Evolutionary conservation across 768 basidiomycete species (phyloP).

Genomic region (Leccinum uliginosum): DNA sequence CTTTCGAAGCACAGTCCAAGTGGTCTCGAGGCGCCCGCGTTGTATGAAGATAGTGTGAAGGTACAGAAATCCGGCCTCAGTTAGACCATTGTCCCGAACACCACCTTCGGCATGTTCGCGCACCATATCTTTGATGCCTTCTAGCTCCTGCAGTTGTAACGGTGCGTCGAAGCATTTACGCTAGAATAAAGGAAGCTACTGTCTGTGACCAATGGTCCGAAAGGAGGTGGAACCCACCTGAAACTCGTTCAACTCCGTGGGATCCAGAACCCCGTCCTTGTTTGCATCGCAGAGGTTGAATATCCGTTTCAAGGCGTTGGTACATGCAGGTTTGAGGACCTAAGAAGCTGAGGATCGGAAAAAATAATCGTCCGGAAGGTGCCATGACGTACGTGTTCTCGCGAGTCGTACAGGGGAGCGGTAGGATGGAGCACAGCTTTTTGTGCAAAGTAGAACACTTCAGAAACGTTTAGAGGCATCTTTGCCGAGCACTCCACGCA

Average conservation of each 20-base stretch:
- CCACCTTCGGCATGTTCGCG: conserved; percentile 71
- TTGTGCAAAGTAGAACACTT: conserved; percentile 98
- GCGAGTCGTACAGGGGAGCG: conserved; percentile 92
- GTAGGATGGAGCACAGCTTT: conserved; percentile 97
- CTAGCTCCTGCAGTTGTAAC: conserved; percentile 86
- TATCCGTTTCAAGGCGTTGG: conserved; percentile 84
- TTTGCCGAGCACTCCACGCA: conserved; percentile 97
- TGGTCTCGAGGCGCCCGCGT: conserved; percentile 91
- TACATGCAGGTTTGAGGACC: conserved; percentile 91
- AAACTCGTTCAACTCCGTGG: conserved; percentile 92
- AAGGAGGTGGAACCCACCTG: conserved; percentile 51
- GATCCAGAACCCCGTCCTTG: conserved; percentile 90
- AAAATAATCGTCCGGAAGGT: not conserved
- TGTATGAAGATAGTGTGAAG: conserved; percentile 97
- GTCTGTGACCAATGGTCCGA: not conserved
- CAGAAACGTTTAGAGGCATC: conserved; percentile 86
- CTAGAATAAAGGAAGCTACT: conserved; percentile 35
- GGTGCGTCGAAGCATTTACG: conserved; percentile 95
- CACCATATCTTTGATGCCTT: conserved; percentile 94
- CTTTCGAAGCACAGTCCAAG: conserved; percentile 92
- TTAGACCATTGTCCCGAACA: conserved; percentile 76
- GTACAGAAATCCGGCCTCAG: conserved; percentile 89
- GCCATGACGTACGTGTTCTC: conserved; percentile 74
- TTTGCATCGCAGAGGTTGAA: conserved; percentile 95
- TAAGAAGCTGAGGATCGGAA: conserved; percentile 29